Conservation (phyloP, 2,329 filamentous ascomycete genomes). For the Drechslera avenae region DNA sequence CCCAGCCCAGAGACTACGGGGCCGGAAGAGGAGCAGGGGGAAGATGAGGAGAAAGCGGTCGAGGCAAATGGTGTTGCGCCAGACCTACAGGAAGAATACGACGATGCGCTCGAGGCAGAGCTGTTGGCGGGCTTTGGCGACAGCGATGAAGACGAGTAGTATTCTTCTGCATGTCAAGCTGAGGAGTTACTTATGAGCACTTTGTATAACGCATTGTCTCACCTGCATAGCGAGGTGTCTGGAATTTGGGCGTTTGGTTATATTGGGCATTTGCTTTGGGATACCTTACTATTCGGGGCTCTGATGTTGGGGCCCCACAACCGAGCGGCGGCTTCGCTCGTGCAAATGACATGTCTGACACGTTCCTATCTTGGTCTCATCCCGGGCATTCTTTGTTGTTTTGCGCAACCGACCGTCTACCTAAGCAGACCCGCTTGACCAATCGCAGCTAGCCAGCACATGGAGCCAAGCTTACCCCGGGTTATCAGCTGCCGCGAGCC, state of each 20-base stretch:
- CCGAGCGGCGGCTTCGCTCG: not conserved
- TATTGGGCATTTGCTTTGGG: constrained; percentile 8
- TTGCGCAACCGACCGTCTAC: too few relatives aligned
- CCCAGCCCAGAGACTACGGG: constrained; percentile 49
- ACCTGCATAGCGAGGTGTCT: constrained; percentile 48
- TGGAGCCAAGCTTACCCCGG: constrained; percentile 13
- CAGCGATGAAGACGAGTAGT: constrained; percentile 28
- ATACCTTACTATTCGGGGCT: constrained; percentile 5
- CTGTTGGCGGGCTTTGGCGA: constrained; percentile 49
- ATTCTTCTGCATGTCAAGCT: not conserved
- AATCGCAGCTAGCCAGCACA: constrained; percentile 12
- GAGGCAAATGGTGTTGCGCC: constrained; percentile 37
- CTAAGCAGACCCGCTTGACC: not conserved
- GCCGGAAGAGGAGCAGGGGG: constrained; percentile 47
- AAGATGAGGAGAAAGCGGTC: constrained; percentile 52
- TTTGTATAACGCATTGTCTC: constrained; percentile 18
- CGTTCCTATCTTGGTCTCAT: too few relatives aligned
- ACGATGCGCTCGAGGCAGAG: constrained; percentile 55
- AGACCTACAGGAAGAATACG: constrained; percentile 58
- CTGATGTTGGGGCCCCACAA: not conserved
- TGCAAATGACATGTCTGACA: not conserved
- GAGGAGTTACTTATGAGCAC: not conserved
- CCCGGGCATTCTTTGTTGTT: too few relatives aligned
- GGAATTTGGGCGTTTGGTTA: constrained; percentile 35
- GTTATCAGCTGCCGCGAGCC: constrained; percentile 9